Conservation (phyloP, 2,329 filamentous ascomycete genomes). For the Nemania sp. region DNA sequence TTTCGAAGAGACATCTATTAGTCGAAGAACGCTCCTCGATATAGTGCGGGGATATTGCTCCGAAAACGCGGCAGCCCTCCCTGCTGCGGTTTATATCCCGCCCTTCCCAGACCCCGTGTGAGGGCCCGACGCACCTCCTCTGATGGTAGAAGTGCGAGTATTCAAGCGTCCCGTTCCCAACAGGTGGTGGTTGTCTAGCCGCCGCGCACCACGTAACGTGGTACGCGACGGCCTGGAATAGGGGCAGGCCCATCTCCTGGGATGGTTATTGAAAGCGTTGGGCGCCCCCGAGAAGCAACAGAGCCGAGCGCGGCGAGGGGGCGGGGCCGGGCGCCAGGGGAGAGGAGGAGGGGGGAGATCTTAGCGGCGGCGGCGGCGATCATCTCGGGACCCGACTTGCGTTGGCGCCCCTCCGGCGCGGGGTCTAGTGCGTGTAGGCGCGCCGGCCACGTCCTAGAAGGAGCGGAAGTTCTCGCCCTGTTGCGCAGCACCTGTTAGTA, state of each 20-base stretch:
- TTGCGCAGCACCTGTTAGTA: not conserved
- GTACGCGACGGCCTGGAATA: not conserved
- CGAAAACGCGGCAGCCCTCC: not conserved
- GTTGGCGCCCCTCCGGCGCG: not conserved
- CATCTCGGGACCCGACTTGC: not conserved
- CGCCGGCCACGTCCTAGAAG: not conserved
- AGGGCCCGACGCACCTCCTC: not conserved
- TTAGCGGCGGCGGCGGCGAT: not conserved
- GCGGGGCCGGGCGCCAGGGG: too few relatives aligned
- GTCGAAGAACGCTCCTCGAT: constrained; percentile 23
- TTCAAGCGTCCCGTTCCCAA: not conserved
- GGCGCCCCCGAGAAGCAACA: not conserved
- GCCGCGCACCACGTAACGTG: not conserved
- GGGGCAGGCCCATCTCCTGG: not conserved
- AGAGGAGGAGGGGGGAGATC: not conserved
- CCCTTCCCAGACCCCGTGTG: too few relatives aligned
- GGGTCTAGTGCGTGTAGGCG: not conserved
- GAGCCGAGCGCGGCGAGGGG: too few relatives aligned
- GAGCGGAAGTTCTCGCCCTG: not conserved
- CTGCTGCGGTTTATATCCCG: too few relatives aligned
- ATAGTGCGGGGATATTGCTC: constrained; percentile 27
- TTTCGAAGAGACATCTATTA: constrained; percentile 19
- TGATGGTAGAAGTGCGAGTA: not conserved
- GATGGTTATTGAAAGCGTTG: not conserved
- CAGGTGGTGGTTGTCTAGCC: not conserved